A percentile compares a stretch with the other conserved stretches of the same genome.
phyloP scores from a whole-genome alignment of 75 land plant species.

The Pinus tabuliformis region DNA sequence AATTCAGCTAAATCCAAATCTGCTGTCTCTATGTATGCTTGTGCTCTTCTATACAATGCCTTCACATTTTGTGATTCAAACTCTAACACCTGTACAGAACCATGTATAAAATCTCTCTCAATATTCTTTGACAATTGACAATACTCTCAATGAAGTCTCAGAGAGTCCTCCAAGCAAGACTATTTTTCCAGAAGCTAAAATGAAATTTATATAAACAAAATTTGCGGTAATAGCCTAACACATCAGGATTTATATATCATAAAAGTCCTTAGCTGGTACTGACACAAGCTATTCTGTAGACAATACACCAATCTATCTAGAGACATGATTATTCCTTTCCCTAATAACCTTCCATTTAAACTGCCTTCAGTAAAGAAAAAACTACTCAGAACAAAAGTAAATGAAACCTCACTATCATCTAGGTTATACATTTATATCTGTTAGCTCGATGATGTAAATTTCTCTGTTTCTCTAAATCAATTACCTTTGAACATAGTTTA shows the following conservation, averaged over 20 bases:
- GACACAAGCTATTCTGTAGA: not conserved
- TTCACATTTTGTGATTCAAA: slow-evolving; percentile 42
- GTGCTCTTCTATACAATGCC: slow-evolving; percentile 47
- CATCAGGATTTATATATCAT: not conserved
- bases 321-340: not conserved
- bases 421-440: not conserved
- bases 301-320: not conserved
- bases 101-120: not conserved
- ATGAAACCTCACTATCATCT: not conserved
- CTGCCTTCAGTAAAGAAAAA: not conserved
- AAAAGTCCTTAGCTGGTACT: not conserved
- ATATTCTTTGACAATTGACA: too few relatives aligned
- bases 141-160: too few relatives aligned
- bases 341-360: not conserved
- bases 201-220: not conserved
- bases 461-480: not conserved
- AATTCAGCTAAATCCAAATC: slow-evolving; percentile 48
- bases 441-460: not conserved
- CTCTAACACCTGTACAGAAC: slow-evolving; percentile 34
- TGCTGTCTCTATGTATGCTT: slow-evolving; percentile 45
- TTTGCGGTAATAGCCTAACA: not conserved
- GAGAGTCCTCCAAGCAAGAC: not conserved
- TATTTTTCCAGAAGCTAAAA: not conserved
- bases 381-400: not conserved
- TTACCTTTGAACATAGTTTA: slow-evolving; percentile 53